phyloP scores from a whole-genome alignment of 1,284 basidiomycete species.

The Trichosporon sp. region DNA sequence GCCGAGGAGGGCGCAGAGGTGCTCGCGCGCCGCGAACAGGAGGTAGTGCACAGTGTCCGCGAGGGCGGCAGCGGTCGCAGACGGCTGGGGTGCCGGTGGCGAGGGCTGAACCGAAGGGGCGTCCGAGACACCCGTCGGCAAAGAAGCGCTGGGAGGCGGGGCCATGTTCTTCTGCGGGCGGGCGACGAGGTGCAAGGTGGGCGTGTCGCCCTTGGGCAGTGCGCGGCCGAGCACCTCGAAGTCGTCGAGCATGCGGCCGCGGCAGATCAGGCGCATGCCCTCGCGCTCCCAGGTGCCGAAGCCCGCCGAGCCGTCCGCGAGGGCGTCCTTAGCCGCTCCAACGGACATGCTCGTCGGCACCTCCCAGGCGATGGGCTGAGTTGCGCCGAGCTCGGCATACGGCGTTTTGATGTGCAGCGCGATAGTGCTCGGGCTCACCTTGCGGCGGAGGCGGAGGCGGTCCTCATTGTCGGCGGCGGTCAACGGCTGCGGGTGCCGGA shows the following conservation, averaged over 20 bases:
- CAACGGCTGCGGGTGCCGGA: background rate
- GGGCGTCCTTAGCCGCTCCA: constrained; percentile 31
- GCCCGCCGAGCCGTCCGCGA: constrained; percentile 31
- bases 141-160: background rate
- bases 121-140: background rate
- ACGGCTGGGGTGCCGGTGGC: background rate
- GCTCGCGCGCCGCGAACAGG: constrained; percentile 39
- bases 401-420: constrained; percentile 36
- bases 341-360: constrained; percentile 21
- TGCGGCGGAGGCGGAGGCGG: constrained; percentile 8
- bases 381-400: constrained; percentile 24
- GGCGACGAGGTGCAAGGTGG: constrained; percentile 39
- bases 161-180: constrained; percentile 8
- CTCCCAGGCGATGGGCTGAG: constrained; percentile 12
- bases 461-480: constrained; percentile 3
- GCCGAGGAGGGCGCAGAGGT: constrained; percentile 33
- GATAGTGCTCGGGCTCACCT: constrained; percentile 8
- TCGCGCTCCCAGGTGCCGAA: constrained; percentile 34
- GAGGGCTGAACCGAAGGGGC: background rate
- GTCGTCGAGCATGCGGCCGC: constrained; percentile 42
- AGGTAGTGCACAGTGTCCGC: constrained; percentile 41
- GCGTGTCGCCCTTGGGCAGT: constrained; percentile 25
- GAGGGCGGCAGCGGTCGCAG: constrained; percentile 22
- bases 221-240: constrained; percentile 35
- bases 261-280: constrained; percentile 42